phyloP scores from a whole-genome alignment of 345 rosid species.

The Brassica nigra region DNA sequence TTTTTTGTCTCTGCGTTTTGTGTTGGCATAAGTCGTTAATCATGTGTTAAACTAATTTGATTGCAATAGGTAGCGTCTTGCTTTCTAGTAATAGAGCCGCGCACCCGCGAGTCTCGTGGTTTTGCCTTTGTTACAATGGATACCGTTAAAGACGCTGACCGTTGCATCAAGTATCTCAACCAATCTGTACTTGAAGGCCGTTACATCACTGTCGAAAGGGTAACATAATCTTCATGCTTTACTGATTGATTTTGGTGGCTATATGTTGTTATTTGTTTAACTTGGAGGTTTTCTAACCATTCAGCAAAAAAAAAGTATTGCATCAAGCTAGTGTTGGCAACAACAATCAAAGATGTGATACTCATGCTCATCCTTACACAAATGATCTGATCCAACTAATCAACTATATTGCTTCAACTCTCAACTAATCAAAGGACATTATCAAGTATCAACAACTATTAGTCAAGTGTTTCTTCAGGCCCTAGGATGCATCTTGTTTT shows the following conservation, averaged over 20 bases:
- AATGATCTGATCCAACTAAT: constrained; percentile 61
- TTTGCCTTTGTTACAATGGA: constrained; percentile 97
- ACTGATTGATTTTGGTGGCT: constrained; percentile 11
- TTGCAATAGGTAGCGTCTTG: constrained; percentile 74
- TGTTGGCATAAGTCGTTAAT: not conserved
- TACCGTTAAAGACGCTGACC: constrained; percentile 70
- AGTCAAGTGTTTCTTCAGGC: constrained; percentile 48
- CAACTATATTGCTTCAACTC: constrained; percentile 61
- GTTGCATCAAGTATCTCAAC: constrained; percentile 91
- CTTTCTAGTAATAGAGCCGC: constrained; percentile 95
- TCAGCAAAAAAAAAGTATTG: constrained; percentile 70
- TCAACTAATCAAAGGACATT: constrained; percentile 99
- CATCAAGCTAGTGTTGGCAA: constrained; percentile 94
- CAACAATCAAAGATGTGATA: constrained; percentile 69
- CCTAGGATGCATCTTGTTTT: constrained; percentile 36
- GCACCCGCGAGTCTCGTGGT: constrained; percentile 91
- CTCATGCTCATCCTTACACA: constrained; percentile 70
- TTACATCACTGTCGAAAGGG: constrained; percentile 98
- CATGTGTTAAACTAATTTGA: not conserved
- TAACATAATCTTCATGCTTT: constrained; percentile 45
- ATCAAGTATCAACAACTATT: constrained; percentile 69
- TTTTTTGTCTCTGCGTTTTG: not conserved
- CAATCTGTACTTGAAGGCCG: constrained; percentile 96
- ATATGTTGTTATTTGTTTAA: constrained; percentile 52
- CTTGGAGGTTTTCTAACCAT: constrained; percentile 92